Percentiles rank a stretch among this genome's conserved stretches.
phyloP scores from a whole-genome alignment of 352 stramenopile species.

The Blastocystis sp. region DNA sequence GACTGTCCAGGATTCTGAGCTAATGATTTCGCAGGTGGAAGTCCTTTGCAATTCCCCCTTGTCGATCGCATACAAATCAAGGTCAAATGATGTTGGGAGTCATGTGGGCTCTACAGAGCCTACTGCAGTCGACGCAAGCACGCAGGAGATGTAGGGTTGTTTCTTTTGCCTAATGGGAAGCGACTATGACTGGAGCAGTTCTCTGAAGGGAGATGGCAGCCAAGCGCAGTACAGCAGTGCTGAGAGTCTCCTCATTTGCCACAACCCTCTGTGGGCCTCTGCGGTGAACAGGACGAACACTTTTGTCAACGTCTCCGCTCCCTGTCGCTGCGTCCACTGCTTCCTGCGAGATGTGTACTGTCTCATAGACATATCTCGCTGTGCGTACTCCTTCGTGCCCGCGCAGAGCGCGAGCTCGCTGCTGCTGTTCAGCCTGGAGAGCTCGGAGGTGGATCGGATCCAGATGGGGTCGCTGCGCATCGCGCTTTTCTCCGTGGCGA shows the following conservation, averaged over 20 bases:
- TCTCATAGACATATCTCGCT: not conserved
- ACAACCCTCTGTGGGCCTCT: not conserved
- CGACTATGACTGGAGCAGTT: too few relatives aligned
- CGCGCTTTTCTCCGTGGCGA: not conserved
- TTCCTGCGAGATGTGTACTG: not conserved
- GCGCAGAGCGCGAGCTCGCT: not conserved
- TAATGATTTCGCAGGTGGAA: too few relatives aligned
- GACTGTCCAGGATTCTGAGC: too few relatives aligned
- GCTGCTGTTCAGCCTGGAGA: not conserved
- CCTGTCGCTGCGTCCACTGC: slow-evolving; percentile 1
- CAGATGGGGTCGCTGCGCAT: not conserved
- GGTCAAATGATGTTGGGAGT: too few relatives aligned
- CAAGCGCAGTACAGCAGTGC: too few relatives aligned
- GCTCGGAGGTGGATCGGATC: not conserved
- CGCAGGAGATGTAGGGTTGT: too few relatives aligned
- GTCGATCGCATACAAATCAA: too few relatives aligned
- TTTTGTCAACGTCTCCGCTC: not conserved
- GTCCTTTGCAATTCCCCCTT: too few relatives aligned
- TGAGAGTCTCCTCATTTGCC: not conserved
- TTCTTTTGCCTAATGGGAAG: too few relatives aligned
- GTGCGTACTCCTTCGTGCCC: not conserved
- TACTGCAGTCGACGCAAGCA: too few relatives aligned
- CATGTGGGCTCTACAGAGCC: too few relatives aligned
- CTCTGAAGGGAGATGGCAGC: too few relatives aligned
- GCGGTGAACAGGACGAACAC: not conserved